Conservation (phyloP, 2,329 filamentous ascomycete genomes). For the Biscogniauxia sp. region DNA sequence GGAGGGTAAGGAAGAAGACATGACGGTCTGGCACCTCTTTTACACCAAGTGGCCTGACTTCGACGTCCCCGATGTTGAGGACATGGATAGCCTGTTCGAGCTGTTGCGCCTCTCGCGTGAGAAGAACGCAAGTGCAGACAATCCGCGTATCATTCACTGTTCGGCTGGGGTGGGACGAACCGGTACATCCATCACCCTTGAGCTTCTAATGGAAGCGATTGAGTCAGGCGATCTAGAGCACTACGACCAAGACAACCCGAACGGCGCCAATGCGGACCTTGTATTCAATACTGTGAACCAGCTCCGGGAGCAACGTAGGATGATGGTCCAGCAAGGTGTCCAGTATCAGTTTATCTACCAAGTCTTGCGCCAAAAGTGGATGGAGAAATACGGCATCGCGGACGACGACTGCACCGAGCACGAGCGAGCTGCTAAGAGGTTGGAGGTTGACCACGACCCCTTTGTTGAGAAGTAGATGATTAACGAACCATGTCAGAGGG, state of each 20-base stretch:
- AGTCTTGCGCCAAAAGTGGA: conserved; percentile 73
- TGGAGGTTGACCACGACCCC: conserved; percentile 47
- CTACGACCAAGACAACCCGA: conserved; percentile 32
- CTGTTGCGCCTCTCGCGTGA: conserved; percentile 66
- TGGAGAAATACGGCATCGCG: conserved; percentile 55
- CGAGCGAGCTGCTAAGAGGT: conserved; percentile 50
- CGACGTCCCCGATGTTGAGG: conserved; percentile 69
- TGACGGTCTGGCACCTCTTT: conserved; percentile 72
- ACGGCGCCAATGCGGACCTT: conserved; percentile 51
- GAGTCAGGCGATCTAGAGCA: conserved; percentile 66
- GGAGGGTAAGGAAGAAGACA: conserved; percentile 40
- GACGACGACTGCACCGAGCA: conserved; percentile 30
- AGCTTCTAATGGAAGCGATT: conserved; percentile 82
- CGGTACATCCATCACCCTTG: conserved; percentile 94
- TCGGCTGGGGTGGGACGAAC: conserved; percentile 92
- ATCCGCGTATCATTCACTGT: conserved; percentile 80
- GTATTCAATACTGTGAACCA: conserved; percentile 76
- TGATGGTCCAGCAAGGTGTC: conserved; percentile 88
- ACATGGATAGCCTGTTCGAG: conserved; percentile 65
- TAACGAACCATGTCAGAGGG: conserved; percentile 12
- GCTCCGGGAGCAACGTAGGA: conserved; percentile 82
- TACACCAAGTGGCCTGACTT: conserved; percentile 92
- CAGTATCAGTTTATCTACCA: conserved; percentile 90
- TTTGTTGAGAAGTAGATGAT: conserved; percentile 34
- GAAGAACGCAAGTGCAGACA: conserved; percentile 53